Evolutionary conservation across 2,329 filamentous ascomycete genomes (phyloP).

Genomic region (Aspergillus latus): DNA sequence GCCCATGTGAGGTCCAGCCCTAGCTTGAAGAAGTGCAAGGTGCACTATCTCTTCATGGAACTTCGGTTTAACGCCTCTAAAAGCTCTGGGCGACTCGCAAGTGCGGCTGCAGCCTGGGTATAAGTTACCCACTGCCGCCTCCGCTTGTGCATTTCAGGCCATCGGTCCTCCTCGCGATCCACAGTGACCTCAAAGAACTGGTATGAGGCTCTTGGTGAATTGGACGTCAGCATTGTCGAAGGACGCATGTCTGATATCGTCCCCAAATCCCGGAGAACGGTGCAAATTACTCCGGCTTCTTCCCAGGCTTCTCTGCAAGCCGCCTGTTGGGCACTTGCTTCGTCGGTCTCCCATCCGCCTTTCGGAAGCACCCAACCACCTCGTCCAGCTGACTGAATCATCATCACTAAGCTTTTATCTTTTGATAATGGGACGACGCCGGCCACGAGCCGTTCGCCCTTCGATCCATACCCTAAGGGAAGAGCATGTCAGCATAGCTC

Average conservation of each 20-base stretch:
- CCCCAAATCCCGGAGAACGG: constrained; percentile 80
- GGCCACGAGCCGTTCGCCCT: constrained; percentile 91
- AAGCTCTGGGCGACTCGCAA: constrained; percentile 80
- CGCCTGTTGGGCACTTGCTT: constrained; percentile 81
- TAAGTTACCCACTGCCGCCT: constrained; percentile 88
- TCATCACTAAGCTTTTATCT: constrained; percentile 83
- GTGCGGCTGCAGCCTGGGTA: constrained; percentile 71
- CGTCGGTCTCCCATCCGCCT: constrained; percentile 95
- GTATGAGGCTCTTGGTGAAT: constrained; percentile 65
- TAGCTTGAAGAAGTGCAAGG: constrained; percentile 11
- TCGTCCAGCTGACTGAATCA: constrained; percentile 89
- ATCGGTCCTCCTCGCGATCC: constrained; percentile 76
- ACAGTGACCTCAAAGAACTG: constrained; percentile 79
- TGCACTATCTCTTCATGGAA: constrained; percentile 58
- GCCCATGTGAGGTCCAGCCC: not conserved
- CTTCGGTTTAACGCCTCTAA: constrained; percentile 82
- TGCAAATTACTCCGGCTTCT: constrained; percentile 88
- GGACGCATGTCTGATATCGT: constrained; percentile 78
- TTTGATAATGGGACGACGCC: constrained; percentile 86
- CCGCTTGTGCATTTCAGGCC: constrained; percentile 93
- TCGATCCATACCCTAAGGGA: constrained; percentile 76
- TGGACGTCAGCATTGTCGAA: constrained; percentile 50
- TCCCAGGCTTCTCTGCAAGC: constrained; percentile 93
- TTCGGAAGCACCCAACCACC: constrained; percentile 97
- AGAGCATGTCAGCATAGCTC: constrained; percentile 22